A percentile compares a stretch with the other conserved stretches of the same genome.
These are phyloP conservation scores for Deinandra increscens DNA, from an alignment of 129 eudicot genomes.

Conservation along the genomic window DNA sequence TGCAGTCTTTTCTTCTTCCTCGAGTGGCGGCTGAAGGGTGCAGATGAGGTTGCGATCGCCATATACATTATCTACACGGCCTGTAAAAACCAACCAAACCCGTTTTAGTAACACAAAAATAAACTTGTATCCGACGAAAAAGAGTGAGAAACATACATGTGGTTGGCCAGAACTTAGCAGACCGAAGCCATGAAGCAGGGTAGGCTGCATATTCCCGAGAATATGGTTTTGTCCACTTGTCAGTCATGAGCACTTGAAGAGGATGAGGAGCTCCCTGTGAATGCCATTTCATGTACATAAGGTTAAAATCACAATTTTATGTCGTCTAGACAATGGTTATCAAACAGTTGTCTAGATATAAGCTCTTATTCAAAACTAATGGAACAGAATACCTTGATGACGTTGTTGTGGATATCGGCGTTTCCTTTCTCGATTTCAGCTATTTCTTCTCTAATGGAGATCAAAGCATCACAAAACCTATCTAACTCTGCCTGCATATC, in stretches of 20 bases:
- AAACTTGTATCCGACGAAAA: background rate
- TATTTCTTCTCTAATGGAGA: slow-evolving; percentile 87
- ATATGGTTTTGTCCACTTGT: slow-evolving; percentile 90
- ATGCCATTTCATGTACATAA: slow-evolving; percentile 11
- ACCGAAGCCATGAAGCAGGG: slow-evolving; percentile 95
- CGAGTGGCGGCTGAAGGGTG: slow-evolving; percentile 76
- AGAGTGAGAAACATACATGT: slow-evolving; percentile 47
- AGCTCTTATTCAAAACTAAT: background rate
- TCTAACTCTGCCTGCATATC: slow-evolving; percentile 83
- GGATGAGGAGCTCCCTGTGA: slow-evolving; percentile 96
- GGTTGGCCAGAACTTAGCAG: slow-evolving; percentile 95
- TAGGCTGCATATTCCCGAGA: slow-evolving; percentile 93
- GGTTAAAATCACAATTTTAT: background rate
- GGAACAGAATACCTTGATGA: slow-evolving; percentile 59
- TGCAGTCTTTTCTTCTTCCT: slow-evolving; percentile 71
- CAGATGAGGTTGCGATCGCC: slow-evolving; percentile 95
- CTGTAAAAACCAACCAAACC: slow-evolving; percentile 33
- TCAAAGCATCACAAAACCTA: slow-evolving; percentile 89
- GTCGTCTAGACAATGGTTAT: background rate
- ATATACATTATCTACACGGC: slow-evolving; percentile 94
- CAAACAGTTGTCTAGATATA: background rate
- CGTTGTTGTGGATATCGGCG: slow-evolving; percentile 73
- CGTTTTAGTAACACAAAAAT: background rate
- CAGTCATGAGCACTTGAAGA: slow-evolving; percentile 86
- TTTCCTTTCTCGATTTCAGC: slow-evolving; percentile 82